Conservation (phyloP, 2,329 filamentous ascomycete species). For the Diplocarpon rosae region DNA sequence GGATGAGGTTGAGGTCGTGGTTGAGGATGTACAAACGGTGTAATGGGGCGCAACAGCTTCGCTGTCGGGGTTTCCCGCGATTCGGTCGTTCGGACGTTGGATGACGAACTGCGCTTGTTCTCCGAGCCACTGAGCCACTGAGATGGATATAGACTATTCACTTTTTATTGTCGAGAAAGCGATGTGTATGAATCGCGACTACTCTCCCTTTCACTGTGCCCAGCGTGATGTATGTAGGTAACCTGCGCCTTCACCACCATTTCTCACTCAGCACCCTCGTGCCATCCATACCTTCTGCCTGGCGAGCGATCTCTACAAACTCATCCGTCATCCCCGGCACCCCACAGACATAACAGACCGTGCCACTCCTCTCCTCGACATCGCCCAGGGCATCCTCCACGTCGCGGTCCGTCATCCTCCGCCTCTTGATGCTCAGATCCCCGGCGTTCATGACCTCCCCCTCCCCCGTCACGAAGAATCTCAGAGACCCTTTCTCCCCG, state of each 20-base stretch:
- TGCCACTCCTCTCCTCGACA: slow-evolving; percentile 29
- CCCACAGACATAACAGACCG: slow-evolving; percentile 57
- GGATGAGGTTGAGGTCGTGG: too few relatives aligned
- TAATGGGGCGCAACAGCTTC: too few relatives aligned
- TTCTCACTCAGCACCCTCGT: slow-evolving; percentile 46
- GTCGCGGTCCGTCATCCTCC: slow-evolving; percentile 36
- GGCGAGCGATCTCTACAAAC: slow-evolving; percentile 36
- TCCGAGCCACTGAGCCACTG: too few relatives aligned
- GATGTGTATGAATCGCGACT: too few relatives aligned
- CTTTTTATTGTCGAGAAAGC: too few relatives aligned
- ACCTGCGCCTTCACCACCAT: slow-evolving; percentile 54
- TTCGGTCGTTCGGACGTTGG: too few relatives aligned
- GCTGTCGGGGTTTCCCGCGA: too few relatives aligned
- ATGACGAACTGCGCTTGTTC: too few relatives aligned
- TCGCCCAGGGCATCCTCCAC: slow-evolving; percentile 31
- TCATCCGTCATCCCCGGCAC: slow-evolving; percentile 59
- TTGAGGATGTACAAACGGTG: too few relatives aligned
- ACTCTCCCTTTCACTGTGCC: too few relatives aligned
- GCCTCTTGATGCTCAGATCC: slow-evolving; percentile 24
- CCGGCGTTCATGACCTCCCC: background rate
- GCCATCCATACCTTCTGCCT: slow-evolving; percentile 33
- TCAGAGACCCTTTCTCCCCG: slow-evolving; percentile 32
- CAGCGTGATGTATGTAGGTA: background rate
- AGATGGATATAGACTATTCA: too few relatives aligned
- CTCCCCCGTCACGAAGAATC: slow-evolving; percentile 32